Evolutionary conservation across 2,329 filamentous ascomycete species (phyloP), one percentile per base, ranked within the genome.

Genomic region (Xylariaceae sp.): DNA sequence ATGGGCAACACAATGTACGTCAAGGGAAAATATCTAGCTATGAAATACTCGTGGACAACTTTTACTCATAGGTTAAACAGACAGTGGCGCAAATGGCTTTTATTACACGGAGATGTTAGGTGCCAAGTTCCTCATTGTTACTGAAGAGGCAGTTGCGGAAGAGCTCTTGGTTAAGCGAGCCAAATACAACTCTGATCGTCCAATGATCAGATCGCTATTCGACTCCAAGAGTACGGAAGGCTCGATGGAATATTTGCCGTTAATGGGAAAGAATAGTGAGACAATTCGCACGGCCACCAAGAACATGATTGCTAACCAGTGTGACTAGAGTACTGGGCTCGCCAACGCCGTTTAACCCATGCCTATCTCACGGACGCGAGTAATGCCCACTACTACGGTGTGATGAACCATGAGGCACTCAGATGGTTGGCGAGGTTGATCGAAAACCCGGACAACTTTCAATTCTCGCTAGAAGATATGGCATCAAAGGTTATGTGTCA

Each of bases 201-300:
- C 69, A 0, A 53, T 61, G 67, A 76, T 81, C 45, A 71, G 71
- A 53, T 80, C 77, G 0, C 61, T 81, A 31, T 77, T 79, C 50
- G 77, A 81, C 60, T 75, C 77, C 0, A 81, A 82, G 65, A 79
- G 76, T 56, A 76, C 74, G 1, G 59, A 75, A 62, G 78, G 78
- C 2, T 80, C 77, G 1, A 79, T 79, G 77, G 77, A 80, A 51
- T 81, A 81, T 51, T 69, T 81, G 2, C 78, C 78, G 5, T 61
- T 81, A 40, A 81, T 81, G 78, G 78, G 78, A 44, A 77, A 74
- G 64, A 81, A 81, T 56, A 69, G 78, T 80, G 66, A 64, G 76
- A 64, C 16, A 19, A 28, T 6, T 19, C 18, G 6, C 4, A 13
- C 13, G 16, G 31, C 4, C 2, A 18, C 28, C 5, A 39, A 18